Evolutionary conservation across 345 rosid genomes (phyloP), one percentile per base, ranked within the genome.

Genomic region (Brassica juncea): DNA sequence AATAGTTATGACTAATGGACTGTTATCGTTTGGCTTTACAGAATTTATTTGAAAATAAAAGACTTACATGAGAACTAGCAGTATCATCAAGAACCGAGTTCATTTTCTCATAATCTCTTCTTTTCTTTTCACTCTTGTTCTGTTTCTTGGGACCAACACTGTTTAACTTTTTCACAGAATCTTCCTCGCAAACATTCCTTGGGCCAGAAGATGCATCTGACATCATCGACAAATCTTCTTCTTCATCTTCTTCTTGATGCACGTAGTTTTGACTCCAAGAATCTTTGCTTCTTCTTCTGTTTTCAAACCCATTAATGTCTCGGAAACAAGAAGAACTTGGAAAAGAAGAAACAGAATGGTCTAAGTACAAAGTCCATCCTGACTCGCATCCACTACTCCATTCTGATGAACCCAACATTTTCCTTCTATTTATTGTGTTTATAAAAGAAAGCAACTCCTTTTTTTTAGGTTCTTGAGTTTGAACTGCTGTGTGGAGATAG

Each of bases 121-220:
- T 76, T 32, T 79, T 74, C 11, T 77, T 76, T 57, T 90, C 89
- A 75, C 81, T 87, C 60, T 54, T 78, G 44, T 63, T 84, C 52
- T 82, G 80, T 71, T 83, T 80, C 73, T 80, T 83, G 30, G 85
- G 63, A 70, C 76, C 47, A 55, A 70, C 71, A 62, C 30, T 42
- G 54, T 66, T 59, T 34, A 52, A 21, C 30, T 54, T 74, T 58
- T 80, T 80, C 68, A 55, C 72, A 27, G 58, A 71, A 14, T 77
- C 84, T 67, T 88, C 90, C 69, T 90, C 90, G 19, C 57, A 70
- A 31, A 90, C 63, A 80, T 85, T 90, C 25, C 94, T 94, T 68
- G 99, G 97, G 12, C 98, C 99, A n/a, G 99, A 94, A 74, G 99
- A 94, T 66, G 99, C 99, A 84, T 94, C 99, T 14, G 99, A 94